These are phyloP conservation scores for Taphrina deformans DNA, from an alignment of 1,139 yeast genomes.

Conservation along the genomic window DNA sequence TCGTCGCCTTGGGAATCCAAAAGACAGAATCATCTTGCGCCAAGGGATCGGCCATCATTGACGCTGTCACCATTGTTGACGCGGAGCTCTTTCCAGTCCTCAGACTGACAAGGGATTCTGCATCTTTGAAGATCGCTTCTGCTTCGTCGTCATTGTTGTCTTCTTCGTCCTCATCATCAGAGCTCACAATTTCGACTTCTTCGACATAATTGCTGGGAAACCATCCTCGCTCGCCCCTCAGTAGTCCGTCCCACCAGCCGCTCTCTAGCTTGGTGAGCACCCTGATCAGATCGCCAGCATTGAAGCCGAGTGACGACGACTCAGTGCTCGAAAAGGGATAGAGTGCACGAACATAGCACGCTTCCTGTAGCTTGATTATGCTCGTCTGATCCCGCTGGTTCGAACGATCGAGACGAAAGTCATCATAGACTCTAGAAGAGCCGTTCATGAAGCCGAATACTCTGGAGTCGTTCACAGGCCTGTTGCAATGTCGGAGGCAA, in stretches of 20 bases:
- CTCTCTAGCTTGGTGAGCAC: conserved; percentile 55
- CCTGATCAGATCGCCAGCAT: conserved; percentile 61
- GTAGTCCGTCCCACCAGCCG: conserved; percentile 49
- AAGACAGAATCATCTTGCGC: conserved; percentile 71
- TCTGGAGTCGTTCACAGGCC: no score
- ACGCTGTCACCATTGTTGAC: not conserved
- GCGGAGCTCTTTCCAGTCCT: no score
- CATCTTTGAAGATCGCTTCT: conserved; percentile 34
- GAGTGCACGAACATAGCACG: conserved; percentile 58
- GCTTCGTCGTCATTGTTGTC: conserved; percentile 46
- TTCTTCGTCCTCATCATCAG: conserved; percentile 46
- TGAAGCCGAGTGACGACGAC: conserved; percentile 74
- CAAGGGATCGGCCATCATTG: conserved; percentile 6
- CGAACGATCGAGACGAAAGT: not conserved
- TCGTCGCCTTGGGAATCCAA: conserved; percentile 47
- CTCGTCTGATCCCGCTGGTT: not conserved
- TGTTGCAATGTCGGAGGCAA: not conserved
- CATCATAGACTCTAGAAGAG: not conserved
- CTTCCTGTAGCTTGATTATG: not conserved
- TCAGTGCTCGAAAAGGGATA: conserved; percentile 71
- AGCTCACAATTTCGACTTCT: conserved; percentile 44
- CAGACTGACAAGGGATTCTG: conserved; percentile 24
- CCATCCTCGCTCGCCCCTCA: conserved; percentile 45
- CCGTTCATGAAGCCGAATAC: not conserved
- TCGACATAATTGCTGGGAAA: conserved; percentile 45